Base-by-base conservation (phyloP, 345 rosid species). In the Carallia pectinifolia region DNA sequence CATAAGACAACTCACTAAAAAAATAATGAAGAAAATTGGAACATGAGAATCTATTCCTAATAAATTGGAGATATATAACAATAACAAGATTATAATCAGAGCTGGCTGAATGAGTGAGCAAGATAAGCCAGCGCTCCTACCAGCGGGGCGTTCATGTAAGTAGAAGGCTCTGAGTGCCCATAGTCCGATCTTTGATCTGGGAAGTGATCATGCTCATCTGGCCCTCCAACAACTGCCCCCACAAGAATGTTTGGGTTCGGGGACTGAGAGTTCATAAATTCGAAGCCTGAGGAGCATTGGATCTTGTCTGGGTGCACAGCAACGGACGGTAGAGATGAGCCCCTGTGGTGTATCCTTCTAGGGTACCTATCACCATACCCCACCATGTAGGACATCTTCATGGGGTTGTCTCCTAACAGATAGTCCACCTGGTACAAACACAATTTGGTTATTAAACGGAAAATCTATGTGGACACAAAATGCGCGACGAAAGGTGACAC, bases 41-140 rank as follows among this genome's bases (percentile, higher is more conserved):
- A 12, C 47, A 44, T 12, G 50, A 10, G 17, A 44, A 44, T 44
- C 17, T 44, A 44, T 4, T 2, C 4, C 53, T 38, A 48, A 33
- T 33, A 54, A 38, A 2, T 47, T 31, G 60, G 38, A 16, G 47
- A 34, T 34, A 18, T 39, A 39, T 17, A 5, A 23, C 2, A 4
- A 13, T 44, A 8, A 4, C 31, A 13, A 19, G 12, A 19, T 2
- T 1, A 47, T 19, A 33, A 15, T 74, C 76, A 89, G 79, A 89
- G 90, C 83, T 93, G 98, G 62, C 92, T 93, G 33, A 79, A 93
- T 1, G 98, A 81, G 81, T 89, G 97, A 55, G 98, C 97, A 74
- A 82, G 83, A 62, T 61, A 67, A 23, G 72, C 47, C 74, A 67
- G 29, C 4, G 79, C 56, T 39, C 79, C 79, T 1, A 70, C 79